Conservation (phyloP, 2,329 filamentous ascomycete genomes). For the Alternaria arbusti region DNA sequence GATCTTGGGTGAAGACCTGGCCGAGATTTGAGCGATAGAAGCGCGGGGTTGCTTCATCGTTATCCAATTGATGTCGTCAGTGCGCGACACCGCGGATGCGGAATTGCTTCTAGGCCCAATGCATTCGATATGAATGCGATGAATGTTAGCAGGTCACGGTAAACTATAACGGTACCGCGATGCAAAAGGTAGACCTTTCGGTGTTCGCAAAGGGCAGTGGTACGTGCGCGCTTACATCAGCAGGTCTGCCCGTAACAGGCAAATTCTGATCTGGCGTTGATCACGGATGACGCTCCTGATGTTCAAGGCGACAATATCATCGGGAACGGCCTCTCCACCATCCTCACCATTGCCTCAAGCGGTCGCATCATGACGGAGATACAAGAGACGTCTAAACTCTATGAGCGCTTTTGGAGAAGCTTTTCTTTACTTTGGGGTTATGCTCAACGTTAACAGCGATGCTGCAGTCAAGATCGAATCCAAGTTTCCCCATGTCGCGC, state of each 20-base stretch:
- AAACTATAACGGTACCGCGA: neutral
- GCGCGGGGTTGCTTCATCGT: neutral
- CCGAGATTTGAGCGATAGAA: neutral
- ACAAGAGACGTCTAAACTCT: neutral
- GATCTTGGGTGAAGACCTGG: neutral
- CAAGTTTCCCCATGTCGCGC: neutral
- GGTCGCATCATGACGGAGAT: neutral
- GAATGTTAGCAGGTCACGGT: neutral
- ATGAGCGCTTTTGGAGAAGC: neutral
- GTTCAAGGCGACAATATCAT: constrained; percentile 3
- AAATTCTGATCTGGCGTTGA: neutral
- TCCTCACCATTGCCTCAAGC: too few species aligned
- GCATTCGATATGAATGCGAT: neutral
- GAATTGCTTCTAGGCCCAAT: neutral
- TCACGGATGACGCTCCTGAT: constrained; percentile 3
- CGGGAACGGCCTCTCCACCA: neutral
- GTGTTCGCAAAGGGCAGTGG: neutral
- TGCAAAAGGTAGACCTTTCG: neutral
- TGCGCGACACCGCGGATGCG: neutral
- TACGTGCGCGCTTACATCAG: constrained; percentile 3
- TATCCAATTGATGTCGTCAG: neutral
- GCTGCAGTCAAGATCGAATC: neutral
- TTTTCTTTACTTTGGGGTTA: neutral
- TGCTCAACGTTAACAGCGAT: neutral
- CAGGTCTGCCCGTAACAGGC: neutral